Evolutionary conservation across 2,329 filamentous ascomycete species (phyloP), one percentile per base, ranked within the genome.

Genomic region (Hypoxylon sp.): DNA sequence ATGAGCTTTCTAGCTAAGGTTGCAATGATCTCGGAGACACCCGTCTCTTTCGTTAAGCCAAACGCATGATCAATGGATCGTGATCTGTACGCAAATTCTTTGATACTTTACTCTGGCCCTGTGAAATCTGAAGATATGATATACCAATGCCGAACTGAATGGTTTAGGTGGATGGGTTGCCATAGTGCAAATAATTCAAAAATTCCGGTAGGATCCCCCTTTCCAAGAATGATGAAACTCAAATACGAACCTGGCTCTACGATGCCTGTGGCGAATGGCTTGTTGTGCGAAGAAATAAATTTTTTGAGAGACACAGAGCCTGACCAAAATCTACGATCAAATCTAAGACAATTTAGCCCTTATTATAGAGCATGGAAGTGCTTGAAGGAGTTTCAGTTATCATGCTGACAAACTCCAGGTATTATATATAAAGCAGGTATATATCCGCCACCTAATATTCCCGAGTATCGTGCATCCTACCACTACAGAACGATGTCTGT

Each of bases 1-100:
- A 55, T 57, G 53, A 65, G 53, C 55, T 64, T 55, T 43, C 34
- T 48, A 36, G 58, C n/a, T 30, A n/a, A 30, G 28, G 23, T 46
- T 13, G n/a, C 19, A 46, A 53, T 63, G 55, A 38, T 36, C 34
- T 49, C 49, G 23, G 32, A 32, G 14, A 41, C 51, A 13, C 13
- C 13, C 41, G 1, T 17, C 38, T 34, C 5, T 30, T 59, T 14
- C 30, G 2, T 36, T 19, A 21, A n/a, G 30, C 30, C 32, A 30
- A 55, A 46, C 38, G 32, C 3, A 36, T 41, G 19, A 30, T 38
- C 14, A 43, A 14, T 13, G 34, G 32, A 45, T 41, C 32, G 36
- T 38, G 19, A 25, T 30, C 19, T 48, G 34, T 19, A 38, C 30
- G 11, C 17, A 21, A 38, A 21, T 9, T 46, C 14, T 59, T 53